Base-by-base conservation (phyloP, 306 rosid species). In the Cucurbita maxima region DNA sequence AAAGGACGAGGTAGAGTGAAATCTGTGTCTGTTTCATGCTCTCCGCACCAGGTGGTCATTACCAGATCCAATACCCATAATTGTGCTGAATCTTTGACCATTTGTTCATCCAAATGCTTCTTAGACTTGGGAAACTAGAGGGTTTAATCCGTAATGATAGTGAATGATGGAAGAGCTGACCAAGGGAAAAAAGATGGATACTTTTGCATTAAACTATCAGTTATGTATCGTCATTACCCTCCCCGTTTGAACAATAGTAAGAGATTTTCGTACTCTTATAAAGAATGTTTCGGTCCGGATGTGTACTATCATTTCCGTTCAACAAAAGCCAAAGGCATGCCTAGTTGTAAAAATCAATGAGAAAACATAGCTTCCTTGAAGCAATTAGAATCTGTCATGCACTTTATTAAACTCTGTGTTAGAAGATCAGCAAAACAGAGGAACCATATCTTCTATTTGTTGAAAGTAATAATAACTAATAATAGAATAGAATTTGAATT, bases 251-350 rank as follows among this genome's bases (percentile, higher is more conserved):
- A 25, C 1, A 25, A 0, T 25, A 25, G 30, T 2, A 25, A 25
- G 30, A 25, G 30, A 25, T 25, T 1, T 25, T 25, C 3, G 1
- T 3, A 25, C 3, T 3, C 2, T 25, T 25, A 1, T 25, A 25
- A 25, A 3, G 2, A 25, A 25, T 25, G 30, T 25, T 25, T 25
- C 3, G 30, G 1, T 25, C 18, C n/a, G n/a, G n/a, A n/a, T 72
- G 60, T 53, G 60, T 30, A 59, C 57, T 5, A 37, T 37, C 58
- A 41, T 12, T 50, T 59, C 73, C 77, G 72, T 79, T 67, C 68
- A 76, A 73, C 58, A 75, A 8, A 76, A 71, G 79, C 41, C 57
- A 53, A 85, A 81, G 57, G 79, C 68, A 59, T 79, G 20, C 59
- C 67, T 47, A 19, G 1, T 64, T 11, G 66, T 66, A 77, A 84